phyloP scores from a whole-genome alignment of 306 rosid genomes.

The Dryas drummondii region DNA sequence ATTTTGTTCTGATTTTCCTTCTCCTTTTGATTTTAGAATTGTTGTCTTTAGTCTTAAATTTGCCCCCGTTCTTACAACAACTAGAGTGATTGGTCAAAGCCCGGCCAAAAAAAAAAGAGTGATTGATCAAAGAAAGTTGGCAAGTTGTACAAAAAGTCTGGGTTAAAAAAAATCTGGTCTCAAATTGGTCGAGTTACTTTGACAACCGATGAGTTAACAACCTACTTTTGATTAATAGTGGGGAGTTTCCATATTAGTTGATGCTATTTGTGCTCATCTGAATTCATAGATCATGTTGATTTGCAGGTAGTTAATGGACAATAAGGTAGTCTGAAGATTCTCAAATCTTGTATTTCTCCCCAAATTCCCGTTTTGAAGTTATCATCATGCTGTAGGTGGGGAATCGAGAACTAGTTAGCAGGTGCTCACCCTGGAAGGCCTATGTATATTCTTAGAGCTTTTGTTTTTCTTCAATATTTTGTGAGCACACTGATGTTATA shows the following conservation, averaged over 20 bases:
- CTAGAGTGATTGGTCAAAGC: background rate
- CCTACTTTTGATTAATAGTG: too few relatives aligned
- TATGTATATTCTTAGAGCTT: constrained; percentile 6
- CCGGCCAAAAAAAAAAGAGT: background rate
- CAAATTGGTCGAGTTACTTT: background rate
- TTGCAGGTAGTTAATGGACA: constrained; percentile 8
- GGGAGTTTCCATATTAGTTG: background rate
- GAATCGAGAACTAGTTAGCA: background rate
- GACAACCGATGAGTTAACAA: background rate
- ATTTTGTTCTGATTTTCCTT: background rate
- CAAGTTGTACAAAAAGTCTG: background rate
- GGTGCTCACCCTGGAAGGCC: constrained; percentile 19
- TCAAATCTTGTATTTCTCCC: constrained; percentile 7
- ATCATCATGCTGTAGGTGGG: background rate
- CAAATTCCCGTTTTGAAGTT: background rate
- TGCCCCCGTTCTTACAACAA: background rate
- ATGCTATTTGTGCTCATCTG: background rate
- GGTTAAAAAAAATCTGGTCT: background rate
- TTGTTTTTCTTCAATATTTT: background rate
- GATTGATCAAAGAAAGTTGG: background rate
- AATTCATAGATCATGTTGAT: background rate
- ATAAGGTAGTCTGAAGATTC: constrained; percentile 8
- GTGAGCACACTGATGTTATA: constrained; percentile 15
- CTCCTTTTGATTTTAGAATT: background rate
- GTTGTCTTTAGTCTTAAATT: background rate